phyloP scores from a whole-genome alignment of 176 grass and related monocot genomes.

The Carex myosuroides region DNA sequence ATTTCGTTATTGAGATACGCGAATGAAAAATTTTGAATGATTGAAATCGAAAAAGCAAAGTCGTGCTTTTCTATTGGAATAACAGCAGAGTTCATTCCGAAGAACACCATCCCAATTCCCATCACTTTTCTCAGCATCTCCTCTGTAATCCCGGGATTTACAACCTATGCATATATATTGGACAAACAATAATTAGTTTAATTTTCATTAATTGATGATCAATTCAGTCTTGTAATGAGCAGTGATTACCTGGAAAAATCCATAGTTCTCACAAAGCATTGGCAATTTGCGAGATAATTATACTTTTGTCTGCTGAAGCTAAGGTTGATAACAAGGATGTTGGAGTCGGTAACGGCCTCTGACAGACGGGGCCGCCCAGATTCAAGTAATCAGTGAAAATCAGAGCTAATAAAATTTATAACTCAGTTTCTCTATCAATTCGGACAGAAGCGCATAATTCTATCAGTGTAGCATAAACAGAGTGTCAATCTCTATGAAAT shows the following conservation, averaged over 20 bases:
- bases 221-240: not conserved
- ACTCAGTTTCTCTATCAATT: too few species aligned
- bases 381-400: not conserved
- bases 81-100: too few species aligned
- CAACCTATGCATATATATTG: slow-evolving; percentile 27
- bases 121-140: slow-evolving; percentile 25
- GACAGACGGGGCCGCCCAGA: slow-evolving; percentile 41
- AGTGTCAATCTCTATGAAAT: too few species aligned
- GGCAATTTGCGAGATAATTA: slow-evolving; percentile 25
- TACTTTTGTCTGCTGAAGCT: slow-evolving; percentile 15
- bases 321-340: slow-evolving; percentile 68
- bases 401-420: too few species aligned
- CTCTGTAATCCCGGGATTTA: slow-evolving; percentile 44
- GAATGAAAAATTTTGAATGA: too few species aligned
- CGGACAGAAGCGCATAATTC: too few species aligned
- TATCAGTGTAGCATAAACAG: too few species aligned
- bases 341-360: slow-evolving; percentile 42
- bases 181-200: not conserved
- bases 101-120: slow-evolving; percentile 43
- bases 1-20: too few species aligned
- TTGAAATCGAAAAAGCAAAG: too few species aligned
- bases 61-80: too few species aligned
- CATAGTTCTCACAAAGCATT: slow-evolving; percentile 44
- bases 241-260: slow-evolving; percentile 58
- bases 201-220: not conserved